Evolutionary conservation across 768 basidiomycete species (phyloP).

Genomic region (Suillus cothurnatus): DNA sequence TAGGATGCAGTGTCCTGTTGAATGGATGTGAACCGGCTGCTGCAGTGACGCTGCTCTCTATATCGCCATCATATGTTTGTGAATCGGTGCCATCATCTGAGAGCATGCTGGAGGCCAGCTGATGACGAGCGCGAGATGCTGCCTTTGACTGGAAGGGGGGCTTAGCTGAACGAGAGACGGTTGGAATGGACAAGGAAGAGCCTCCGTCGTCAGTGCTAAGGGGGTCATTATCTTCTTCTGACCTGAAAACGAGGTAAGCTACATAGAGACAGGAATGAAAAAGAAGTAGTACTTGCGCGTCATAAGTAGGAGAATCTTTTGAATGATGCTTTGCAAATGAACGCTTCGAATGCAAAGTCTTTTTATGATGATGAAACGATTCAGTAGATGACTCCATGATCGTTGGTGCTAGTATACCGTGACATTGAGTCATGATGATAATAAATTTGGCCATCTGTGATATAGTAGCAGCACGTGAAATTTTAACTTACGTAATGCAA

Average conservation of each 20-base stretch:
- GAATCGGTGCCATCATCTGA: constrained; percentile 80
- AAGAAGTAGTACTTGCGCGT: constrained; percentile 50
- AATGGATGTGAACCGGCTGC: constrained; percentile 45
- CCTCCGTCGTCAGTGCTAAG: constrained; percentile 69
- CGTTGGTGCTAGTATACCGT: background rate
- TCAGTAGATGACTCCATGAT: constrained; percentile 28
- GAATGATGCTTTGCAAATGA: constrained; percentile 69
- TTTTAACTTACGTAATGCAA: background rate
- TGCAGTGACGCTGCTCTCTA: constrained; percentile 76
- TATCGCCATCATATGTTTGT: constrained; percentile 89
- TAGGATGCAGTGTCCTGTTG: constrained; percentile 27
- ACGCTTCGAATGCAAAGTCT: constrained; percentile 48
- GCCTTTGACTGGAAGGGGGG: constrained; percentile 31
- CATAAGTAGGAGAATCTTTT: constrained; percentile 75
- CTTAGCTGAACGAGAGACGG: constrained; percentile 23
- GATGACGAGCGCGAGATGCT: constrained; percentile 44
- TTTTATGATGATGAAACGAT: constrained; percentile 34
- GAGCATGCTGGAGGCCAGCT: constrained; percentile 55
- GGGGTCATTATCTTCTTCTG: constrained; percentile 88
- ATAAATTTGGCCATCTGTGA: background rate
- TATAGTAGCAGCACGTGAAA: background rate
- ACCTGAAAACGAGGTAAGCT: constrained; percentile 44
- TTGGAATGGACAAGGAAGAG: constrained; percentile 50
- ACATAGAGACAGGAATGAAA: constrained; percentile 5
- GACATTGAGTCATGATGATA: background rate